These are phyloP conservation scores for Coniochaeta prunicola DNA, from an alignment of 2,329 filamentous ascomycete species.

Conservation along the genomic window DNA sequence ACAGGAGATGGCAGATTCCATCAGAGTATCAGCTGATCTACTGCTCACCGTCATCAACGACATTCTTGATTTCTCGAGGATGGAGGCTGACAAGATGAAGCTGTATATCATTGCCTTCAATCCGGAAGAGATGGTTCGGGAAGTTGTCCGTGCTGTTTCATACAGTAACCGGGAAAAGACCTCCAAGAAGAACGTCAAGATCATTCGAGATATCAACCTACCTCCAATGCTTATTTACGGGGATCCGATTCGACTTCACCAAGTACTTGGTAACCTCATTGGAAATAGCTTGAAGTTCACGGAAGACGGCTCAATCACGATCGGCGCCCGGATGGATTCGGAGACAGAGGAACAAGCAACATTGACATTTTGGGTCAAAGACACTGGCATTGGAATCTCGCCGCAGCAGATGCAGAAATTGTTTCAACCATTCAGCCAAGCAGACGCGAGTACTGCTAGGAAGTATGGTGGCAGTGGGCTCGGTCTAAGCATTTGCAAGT, in stretches of 20 bases:
- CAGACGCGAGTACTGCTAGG: constrained; percentile 80
- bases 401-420: constrained; percentile 75
- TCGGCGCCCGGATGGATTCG: constrained; percentile 64
- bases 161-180: constrained; percentile 60
- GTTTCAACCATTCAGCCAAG: constrained; percentile 89
- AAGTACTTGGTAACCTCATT: constrained; percentile 74
- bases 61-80: constrained; percentile 91
- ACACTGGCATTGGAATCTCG: constrained; percentile 88
- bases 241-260: constrained; percentile 59
- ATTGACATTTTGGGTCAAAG: constrained; percentile 77
- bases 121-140: constrained; percentile 58
- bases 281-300: constrained; percentile 95
- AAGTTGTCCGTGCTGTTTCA: constrained; percentile 58
- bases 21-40: constrained; percentile 77
- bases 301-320: constrained; percentile 76
- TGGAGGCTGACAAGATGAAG: constrained; percentile 83
- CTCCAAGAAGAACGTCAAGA: constrained; percentile 54
- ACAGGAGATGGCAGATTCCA: constrained; percentile 79
- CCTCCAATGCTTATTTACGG: constrained; percentile 67
- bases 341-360: constrained; percentile 65
- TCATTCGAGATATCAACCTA: constrained; percentile 63
- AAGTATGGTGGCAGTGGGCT: constrained; percentile 90
- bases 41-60: constrained; percentile 92
- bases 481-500: constrained; percentile 90
- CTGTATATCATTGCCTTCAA: constrained; percentile 66